Evolutionary conservation across 768 basidiomycete species (phyloP), one percentile per base, ranked within the genome.

Genomic region (Lyophyllum semitale): DNA sequence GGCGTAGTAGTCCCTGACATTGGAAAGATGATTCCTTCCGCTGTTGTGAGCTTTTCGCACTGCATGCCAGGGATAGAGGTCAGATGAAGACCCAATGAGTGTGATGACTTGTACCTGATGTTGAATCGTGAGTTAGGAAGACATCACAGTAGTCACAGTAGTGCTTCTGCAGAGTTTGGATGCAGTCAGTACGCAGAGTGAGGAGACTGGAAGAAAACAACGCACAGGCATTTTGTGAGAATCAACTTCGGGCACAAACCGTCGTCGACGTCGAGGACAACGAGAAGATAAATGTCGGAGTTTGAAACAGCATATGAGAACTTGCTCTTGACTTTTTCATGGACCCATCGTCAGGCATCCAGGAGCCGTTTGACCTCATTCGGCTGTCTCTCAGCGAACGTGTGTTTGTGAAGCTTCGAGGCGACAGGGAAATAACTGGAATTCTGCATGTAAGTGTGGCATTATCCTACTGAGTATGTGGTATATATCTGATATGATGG

Each of bases 21-120:
- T 99, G 35, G 93, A 81, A 35, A 98, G 82, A 69, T 99, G 97
- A 73, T 99, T 99, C 54, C 96, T 83, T 61, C 97, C 97, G 54
- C 89, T 93, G 74, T 99, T 98, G 72, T 99, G 97, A 49, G 97
- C 97, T 74, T 98, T 97, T 59, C 97, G 90, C 32, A 97, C 95
- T 96, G 64, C 44, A 56, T 58, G 48, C 44, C 43, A 55, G 44
- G n/a, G n/a, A n/a, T n/a, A 59, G 53, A 53, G 55, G 60, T 60
- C 26, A 63, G 42, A 30, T 59, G 15, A 38, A 32, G 22, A n/a
- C 35, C 8, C 11, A 45, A 40, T 7, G 35, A 38, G 27, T 5
- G 11, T 45, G 27, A 57, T 29, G 33, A 57, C 53, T 68, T 79
- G 50, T 58, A 89, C 93, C 94, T 56, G 94, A 95, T 48, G 93